Base-by-base conservation (phyloP, 768 basidiomycete species). In the Rhodotorula taiwanensis region DNA sequence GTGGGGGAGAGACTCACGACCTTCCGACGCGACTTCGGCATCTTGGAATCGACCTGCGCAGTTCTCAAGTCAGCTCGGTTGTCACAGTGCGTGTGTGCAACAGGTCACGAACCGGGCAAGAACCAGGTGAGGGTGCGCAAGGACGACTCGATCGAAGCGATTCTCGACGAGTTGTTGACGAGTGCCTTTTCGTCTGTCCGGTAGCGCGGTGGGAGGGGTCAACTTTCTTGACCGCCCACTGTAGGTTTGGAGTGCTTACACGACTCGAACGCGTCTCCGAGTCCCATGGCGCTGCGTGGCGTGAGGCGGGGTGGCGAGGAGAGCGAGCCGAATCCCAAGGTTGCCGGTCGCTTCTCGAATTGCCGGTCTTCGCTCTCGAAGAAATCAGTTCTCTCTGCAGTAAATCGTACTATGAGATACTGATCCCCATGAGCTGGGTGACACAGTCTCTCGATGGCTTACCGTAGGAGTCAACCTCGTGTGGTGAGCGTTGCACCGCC, bases 1-100 rank as follows among this genome's bases (percentile, higher is more conserved):
- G 41, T 36, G 53, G 58, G 52, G 57, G 36, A 27, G 63, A 71
- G 65, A 88, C 91, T 81, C 70, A 94, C 93, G 79, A 72, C 87
- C 84, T 82, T 98, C 94, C 18, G 90, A 91, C 63, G 89, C 92
- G 53, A 98, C 79, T 76, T 97, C 93, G 50, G 92, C 91, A 81
- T 97, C 93, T 77, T 90, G 91, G 82, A 98, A 97, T 68, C 92
- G 83, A 64, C 93, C 93, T 48, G 56, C 9, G 10, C 4, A 23
- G 8, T 20, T 9, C 10, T 14, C 28, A 13, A 4, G 42, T 20
- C n/a, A 45, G 20, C 13, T 3, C 21, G 9, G 4, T 16, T 27
- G 13, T 4, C 23, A 13, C 11, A 20, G 13, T n/a, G 21, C 28
- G 16, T 20, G 1, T 10, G 15, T 5, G 2, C 1, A 16, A 11